Evolutionary conservation across 2,329 filamentous ascomycete species (phyloP).

Genomic region (Colletotrichum sp.): DNA sequence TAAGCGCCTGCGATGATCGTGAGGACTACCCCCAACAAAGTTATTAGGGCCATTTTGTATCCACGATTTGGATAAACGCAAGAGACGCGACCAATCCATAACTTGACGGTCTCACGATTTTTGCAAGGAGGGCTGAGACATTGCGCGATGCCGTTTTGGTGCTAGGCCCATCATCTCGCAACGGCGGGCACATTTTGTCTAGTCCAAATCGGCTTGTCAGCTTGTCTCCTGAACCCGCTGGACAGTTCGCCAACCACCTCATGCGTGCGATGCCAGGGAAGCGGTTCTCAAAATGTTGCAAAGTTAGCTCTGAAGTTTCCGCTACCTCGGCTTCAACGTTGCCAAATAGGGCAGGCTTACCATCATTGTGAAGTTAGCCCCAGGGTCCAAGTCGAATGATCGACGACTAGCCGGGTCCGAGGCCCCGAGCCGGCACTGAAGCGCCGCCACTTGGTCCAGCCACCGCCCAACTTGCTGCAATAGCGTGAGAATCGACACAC

Average conservation of each 20-base stretch:
- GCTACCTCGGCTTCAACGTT: background rate
- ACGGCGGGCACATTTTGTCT: background rate
- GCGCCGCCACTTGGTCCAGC: background rate
- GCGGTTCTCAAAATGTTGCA: background rate
- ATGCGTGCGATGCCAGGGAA: background rate
- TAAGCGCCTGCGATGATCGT: background rate
- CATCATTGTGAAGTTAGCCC: background rate
- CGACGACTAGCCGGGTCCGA: background rate
- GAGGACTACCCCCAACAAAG: background rate
- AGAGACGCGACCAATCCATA: background rate
- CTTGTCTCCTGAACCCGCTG: background rate
- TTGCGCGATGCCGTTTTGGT: background rate
- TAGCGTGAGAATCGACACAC: background rate
- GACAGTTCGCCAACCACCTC: background rate
- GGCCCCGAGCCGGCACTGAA: background rate
- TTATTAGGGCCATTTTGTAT: background rate
- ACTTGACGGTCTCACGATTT: background rate
- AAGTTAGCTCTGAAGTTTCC: accelerated
- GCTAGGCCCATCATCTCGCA: background rate
- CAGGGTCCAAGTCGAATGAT: background rate
- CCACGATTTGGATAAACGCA: background rate
- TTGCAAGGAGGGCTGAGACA: background rate
- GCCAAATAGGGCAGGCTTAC: background rate
- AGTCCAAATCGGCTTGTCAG: background rate
- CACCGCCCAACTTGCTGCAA: background rate